phyloP scores from a whole-genome alignment of 2,329 filamentous ascomycete species.

The Aureobasidium uvarum region DNA sequence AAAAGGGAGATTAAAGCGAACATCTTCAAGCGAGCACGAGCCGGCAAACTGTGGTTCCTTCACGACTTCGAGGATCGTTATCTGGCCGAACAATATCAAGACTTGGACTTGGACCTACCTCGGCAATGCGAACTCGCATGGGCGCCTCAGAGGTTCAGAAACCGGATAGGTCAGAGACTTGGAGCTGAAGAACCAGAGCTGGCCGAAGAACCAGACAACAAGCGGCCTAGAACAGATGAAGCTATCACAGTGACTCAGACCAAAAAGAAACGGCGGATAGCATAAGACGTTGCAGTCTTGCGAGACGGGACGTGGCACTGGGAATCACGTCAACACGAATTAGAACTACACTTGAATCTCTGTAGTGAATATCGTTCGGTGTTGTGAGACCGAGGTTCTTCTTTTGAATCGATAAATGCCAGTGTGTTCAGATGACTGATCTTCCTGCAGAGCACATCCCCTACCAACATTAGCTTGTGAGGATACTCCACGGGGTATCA shows the following conservation, averaged over 20 bases:
- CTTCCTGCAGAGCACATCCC: too few species aligned
- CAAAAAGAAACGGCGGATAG: background rate
- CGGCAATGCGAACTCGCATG: background rate
- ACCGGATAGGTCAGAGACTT: background rate
- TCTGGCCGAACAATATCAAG: background rate
- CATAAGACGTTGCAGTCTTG: background rate
- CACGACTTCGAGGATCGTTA: background rate
- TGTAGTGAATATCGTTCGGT: too few species aligned
- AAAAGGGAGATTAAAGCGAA: background rate
- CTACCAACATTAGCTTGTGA: background rate
- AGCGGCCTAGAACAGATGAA: background rate
- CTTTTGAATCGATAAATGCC: too few species aligned
- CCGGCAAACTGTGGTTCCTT: background rate
- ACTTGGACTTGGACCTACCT: background rate
- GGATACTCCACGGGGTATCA: background rate
- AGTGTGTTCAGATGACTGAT: too few species aligned
- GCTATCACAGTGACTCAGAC: background rate
- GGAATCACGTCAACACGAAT: background rate
- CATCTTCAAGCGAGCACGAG: background rate
- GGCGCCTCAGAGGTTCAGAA: background rate
- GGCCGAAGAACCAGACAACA: background rate
- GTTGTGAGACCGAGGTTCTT: too few species aligned
- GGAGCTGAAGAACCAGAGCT: background rate
- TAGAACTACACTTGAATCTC: too few species aligned
- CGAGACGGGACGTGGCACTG: background rate